Evolutionary conservation across 1,284 basidiomycete species (phyloP).

Genomic region (Cutaneotrichosporon sp.): DNA sequence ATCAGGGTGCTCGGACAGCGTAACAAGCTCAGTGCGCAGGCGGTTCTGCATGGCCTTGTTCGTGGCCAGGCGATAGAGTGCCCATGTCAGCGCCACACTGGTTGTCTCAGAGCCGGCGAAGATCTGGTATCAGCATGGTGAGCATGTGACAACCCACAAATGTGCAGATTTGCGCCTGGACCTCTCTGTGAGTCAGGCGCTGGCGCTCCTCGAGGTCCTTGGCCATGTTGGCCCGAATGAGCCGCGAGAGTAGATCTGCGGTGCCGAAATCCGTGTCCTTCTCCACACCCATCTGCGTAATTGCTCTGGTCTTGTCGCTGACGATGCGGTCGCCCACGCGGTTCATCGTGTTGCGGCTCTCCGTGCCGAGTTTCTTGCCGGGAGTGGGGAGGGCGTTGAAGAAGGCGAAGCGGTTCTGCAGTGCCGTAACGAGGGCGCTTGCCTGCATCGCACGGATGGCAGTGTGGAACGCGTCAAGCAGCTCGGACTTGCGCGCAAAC

Average conservation of each 20-base stretch:
- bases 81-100: constrained; percentile 66
- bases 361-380: not conserved
- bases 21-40: constrained; percentile 56
- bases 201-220: constrained; percentile 55
- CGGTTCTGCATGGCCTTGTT: constrained; percentile 55
- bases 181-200: constrained; percentile 61
- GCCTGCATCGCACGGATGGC: constrained; percentile 1
- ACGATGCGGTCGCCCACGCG: constrained; percentile 1
- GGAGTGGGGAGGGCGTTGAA: constrained; percentile 46
- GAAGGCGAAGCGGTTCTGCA: constrained; percentile 48
- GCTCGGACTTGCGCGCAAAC: constrained; percentile 29
- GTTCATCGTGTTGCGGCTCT: not conserved
- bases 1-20: constrained; percentile 6
- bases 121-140: constrained; percentile 40
- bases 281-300: constrained; percentile 34
- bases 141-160: constrained; percentile 53
- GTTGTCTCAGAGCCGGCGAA: constrained; percentile 69
- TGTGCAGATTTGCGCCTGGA: constrained; percentile 69
- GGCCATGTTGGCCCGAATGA: constrained; percentile 61
- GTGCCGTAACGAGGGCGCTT: constrained; percentile 50
- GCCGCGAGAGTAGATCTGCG: constrained; percentile 47
- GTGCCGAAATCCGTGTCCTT: constrained; percentile 51
- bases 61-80: constrained; percentile 61
- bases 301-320: not conserved
- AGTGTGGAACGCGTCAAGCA: constrained; percentile 47